A percentile compares a stretch with the other conserved stretches of the same genome.
Conservation (phyloP, 768 basidiomycete genomes). For the Termitomyces sp. region DNA sequence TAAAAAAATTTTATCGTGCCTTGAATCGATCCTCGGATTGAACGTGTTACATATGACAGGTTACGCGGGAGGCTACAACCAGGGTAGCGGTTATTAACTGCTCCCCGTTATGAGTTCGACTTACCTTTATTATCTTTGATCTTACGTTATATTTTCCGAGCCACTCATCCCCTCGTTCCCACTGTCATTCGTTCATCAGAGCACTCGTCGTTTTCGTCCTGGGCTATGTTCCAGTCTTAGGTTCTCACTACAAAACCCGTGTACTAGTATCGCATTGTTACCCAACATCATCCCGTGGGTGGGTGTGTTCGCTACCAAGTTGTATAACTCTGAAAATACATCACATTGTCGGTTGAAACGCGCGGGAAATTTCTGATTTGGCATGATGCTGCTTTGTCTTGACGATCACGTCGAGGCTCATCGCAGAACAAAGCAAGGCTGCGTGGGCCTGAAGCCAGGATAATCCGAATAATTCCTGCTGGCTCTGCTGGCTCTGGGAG, state of each 20-base stretch:
- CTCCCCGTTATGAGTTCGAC: background rate
- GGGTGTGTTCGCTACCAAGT: conserved; percentile 17
- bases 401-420: too few species aligned
- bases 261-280: conserved; percentile 35
- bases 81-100: conserved; percentile 22
- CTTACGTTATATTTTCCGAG: conserved; percentile 14
- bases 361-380: background rate
- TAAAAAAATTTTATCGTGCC: background rate
- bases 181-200: conserved; percentile 30
- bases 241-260: conserved; percentile 35
- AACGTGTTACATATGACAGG: background rate
- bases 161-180: conserved; percentile 30
- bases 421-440: background rate
- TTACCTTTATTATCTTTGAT: conserved; percentile 9
- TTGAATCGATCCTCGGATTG: background rate
- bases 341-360: background rate
- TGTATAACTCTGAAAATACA: conserved; percentile 14
- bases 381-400: background rate
- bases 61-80: conserved; percentile 16
- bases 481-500: background rate
- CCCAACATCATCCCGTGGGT: conserved; percentile 9
- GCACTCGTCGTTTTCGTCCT: conserved; percentile 33
- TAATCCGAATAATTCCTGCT: background rate
- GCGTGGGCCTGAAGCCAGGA: background rate
- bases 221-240: conserved; percentile 30